phyloP scores from a whole-genome alignment of 257 asterid genomes.

The Echites panduratus region DNA sequence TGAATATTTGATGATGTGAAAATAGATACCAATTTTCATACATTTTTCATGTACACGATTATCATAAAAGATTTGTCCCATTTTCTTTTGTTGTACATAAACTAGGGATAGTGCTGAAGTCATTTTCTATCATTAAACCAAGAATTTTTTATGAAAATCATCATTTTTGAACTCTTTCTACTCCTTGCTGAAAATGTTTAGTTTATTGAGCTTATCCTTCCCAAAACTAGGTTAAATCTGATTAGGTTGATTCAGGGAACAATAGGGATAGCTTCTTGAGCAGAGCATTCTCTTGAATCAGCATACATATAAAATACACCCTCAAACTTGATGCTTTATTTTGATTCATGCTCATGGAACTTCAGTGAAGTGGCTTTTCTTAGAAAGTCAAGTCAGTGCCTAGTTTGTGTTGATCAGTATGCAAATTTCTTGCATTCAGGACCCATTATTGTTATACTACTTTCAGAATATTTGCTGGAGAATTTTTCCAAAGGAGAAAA shows the following conservation, averaged over 20 bases:
- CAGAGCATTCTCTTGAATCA: not conserved
- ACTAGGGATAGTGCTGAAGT: not conserved
- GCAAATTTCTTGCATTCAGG: not conserved
- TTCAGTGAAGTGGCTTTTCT: not conserved
- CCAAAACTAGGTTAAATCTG: not conserved
- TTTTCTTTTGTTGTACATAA: not conserved
- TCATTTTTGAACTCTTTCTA: not conserved
- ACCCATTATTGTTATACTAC: not conserved
- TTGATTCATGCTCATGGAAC: not conserved
- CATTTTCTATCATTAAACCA: not conserved
- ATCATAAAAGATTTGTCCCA: not conserved
- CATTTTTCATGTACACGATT: not conserved
- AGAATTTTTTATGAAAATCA: not conserved
- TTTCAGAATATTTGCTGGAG: not conserved
- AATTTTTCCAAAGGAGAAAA: not conserved
- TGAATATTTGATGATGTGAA: not conserved
- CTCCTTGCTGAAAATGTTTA: not conserved
- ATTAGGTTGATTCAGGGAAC: not conserved
- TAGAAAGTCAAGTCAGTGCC: not conserved
- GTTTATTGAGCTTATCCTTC: not conserved
- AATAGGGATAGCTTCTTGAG: slow-evolving; percentile 1
- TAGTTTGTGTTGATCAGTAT: not conserved
- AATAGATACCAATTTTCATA: not conserved
- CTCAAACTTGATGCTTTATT: not conserved
- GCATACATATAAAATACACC: not conserved